phyloP scores from a whole-genome alignment of 768 basidiomycete genomes.

The Mycena galericulata region DNA sequence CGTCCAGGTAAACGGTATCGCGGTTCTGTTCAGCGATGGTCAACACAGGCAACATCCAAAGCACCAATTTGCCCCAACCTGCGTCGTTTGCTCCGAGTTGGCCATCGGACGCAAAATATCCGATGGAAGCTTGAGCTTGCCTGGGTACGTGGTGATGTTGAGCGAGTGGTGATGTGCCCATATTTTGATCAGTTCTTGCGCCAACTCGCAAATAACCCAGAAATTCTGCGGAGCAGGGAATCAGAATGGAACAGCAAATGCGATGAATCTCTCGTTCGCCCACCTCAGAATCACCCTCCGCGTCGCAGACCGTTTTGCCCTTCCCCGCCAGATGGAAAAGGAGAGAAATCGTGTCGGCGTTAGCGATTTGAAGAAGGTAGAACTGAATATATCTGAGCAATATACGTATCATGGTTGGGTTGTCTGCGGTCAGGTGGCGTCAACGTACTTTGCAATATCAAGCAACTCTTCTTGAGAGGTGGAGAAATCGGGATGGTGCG shows the following conservation, averaged over 20 bases:
- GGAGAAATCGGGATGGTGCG: conserved; percentile 95
- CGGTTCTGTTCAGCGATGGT: conserved; percentile 67
- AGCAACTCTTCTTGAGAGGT: conserved; percentile 74
- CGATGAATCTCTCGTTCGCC: conserved; percentile 17
- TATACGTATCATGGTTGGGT: background rate
- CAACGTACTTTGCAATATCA: conserved; percentile 83
- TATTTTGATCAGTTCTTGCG: conserved; percentile 86
- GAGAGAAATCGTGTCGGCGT: conserved; percentile 85
- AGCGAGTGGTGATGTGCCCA: conserved; percentile 77
- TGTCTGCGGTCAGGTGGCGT: background rate
- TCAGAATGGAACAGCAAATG: background rate
- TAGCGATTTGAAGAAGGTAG: conserved; percentile 83
- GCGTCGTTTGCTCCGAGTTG: conserved; percentile 70
- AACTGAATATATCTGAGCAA: conserved; percentile 84
- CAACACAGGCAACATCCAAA: background rate
- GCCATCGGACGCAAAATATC: conserved; percentile 86
- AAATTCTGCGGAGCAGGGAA: conserved; percentile 73
- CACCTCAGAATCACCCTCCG: conserved; percentile 79
- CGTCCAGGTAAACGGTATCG: conserved; percentile 76
- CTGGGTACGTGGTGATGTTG: conserved; percentile 84
- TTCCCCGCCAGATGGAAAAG: conserved; percentile 86
- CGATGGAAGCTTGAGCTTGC: conserved; percentile 79
- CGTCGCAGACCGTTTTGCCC: conserved; percentile 89
- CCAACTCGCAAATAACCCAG: conserved; percentile 88
- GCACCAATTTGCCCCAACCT: conserved; percentile 52